Percentiles rank a stretch among this genome's conserved stretches.
phyloP scores from a whole-genome alignment of 129 eudicot genomes.

The Helianthus annuus region DNA sequence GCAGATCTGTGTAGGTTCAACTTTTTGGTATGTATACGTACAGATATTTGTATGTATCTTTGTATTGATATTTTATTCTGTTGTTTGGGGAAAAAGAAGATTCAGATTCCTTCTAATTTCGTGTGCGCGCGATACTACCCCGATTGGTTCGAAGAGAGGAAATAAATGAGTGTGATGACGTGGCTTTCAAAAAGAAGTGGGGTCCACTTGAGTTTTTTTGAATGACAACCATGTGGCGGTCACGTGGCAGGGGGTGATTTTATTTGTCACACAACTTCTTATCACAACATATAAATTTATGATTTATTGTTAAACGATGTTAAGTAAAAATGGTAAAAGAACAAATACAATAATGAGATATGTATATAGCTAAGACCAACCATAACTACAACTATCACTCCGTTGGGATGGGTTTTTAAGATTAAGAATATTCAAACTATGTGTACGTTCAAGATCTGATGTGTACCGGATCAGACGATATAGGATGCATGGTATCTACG shows the following conservation, averaged over 20 bases:
- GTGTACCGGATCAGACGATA: too few relatives aligned
- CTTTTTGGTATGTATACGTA: slow-evolving; percentile 24
- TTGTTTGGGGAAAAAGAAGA: slow-evolving; percentile 26
- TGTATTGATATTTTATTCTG: slow-evolving; percentile 1
- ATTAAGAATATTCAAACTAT: too few relatives aligned
- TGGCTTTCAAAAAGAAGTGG: slow-evolving; percentile 10
- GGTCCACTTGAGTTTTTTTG: not conserved
- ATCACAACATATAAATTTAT: too few relatives aligned
- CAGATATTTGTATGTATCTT: slow-evolving; percentile 25
- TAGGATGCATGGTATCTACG: too few relatives aligned
- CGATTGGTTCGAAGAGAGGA: slow-evolving; percentile 15
- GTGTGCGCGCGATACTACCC: slow-evolving; percentile 34
- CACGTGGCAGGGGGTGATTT: slow-evolving; percentile 18
- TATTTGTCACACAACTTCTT: not conserved
- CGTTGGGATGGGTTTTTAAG: too few relatives aligned
- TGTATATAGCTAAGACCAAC: too few relatives aligned
- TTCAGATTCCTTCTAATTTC: slow-evolving; percentile 45
- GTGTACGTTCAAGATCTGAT: too few relatives aligned
- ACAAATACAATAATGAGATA: too few relatives aligned
- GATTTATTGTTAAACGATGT: too few relatives aligned
- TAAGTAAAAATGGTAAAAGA: too few relatives aligned
- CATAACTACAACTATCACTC: too few relatives aligned
- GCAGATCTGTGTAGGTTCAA: slow-evolving; percentile 29
- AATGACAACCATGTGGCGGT: slow-evolving; percentile 4
- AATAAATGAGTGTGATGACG: slow-evolving; percentile 24